Conservation (phyloP, 805 yeast genomes). For the Pichia cephalocereana region DNA sequence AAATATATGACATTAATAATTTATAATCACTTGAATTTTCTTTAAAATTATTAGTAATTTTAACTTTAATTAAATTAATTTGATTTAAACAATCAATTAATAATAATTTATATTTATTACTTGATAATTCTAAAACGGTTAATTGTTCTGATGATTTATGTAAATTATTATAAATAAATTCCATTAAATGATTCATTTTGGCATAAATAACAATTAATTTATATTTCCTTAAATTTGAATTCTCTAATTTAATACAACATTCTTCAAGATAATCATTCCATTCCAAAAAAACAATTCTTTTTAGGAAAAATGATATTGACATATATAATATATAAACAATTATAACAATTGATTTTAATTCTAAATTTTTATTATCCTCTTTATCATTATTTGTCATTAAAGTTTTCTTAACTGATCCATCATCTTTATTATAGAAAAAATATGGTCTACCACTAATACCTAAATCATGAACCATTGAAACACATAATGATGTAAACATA, state of each 20-base stretch:
- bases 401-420: conserved; percentile 33
- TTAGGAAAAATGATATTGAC: conserved; percentile 53
- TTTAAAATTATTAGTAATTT: conserved; percentile 24
- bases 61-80: conserved; percentile 31
- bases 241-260: conserved; percentile 43
- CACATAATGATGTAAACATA: conserved; percentile 54
- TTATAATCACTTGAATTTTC: conserved; percentile 29
- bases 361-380: conserved; percentile 31
- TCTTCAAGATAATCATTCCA: conserved; percentile 62
- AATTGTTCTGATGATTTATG: conserved; percentile 34
- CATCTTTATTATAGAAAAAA: conserved; percentile 32
- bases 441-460: conserved; percentile 55
- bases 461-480: conserved; percentile 63
- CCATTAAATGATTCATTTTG: conserved; percentile 50
- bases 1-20: conserved; percentile 38
- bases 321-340: conserved; percentile 54
- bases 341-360: conserved; percentile 44
- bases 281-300: conserved; percentile 51
- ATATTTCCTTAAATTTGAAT: conserved; percentile 25
- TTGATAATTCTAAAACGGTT: conserved; percentile 20
- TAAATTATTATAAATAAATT: conserved; percentile 45
- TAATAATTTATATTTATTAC: conserved; percentile 29
- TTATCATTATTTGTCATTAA: conserved; percentile 26
- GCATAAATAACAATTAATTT: conserved; percentile 47
- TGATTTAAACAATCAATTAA: conserved; percentile 41